Evolutionary conservation across 2,329 filamentous ascomycete genomes (phyloP), one percentile per base, ranked within the genome.

Genomic region (Arthrinium puccinioides): DNA sequence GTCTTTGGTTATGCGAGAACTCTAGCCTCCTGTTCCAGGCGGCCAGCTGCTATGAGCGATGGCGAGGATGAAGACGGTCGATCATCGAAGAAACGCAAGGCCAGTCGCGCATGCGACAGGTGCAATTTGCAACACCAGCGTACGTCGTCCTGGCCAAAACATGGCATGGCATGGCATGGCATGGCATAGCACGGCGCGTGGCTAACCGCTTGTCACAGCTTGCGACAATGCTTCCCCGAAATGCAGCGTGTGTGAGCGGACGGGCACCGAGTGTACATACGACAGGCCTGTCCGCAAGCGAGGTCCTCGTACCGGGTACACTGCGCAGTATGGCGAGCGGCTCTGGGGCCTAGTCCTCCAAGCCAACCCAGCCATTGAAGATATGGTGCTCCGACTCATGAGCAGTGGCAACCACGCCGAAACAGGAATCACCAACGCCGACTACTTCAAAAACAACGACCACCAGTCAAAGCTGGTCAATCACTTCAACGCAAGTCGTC

Each of bases 161-260:
- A 57, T 56, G 49, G 54, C 55, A 25, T 56, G 53, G 33, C 53
- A 54, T 23, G 55, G 54, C 36, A 68, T 64, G 51, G 65, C 68
- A 52, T 66, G 64, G 32, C 68, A 64, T 43, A 66, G 68, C 43
- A 60, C 63, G 37, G 66, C 68, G 47, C 65, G 68, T 42, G 64
- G 68, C 50, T 64, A n/a, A n/a, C n/a, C n/a, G n/a, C n/a, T n/a
- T n/a, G n/a, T n/a, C n/a, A n/a, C n/a, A n/a, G n/a, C 66, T 6
- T 69, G 66, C 48, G 66, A 69, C 50, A 69, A 69, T 42, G 63
- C 62, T 33, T 52, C 56, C 30, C 66, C 66, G n/a, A 60, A 64
- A 31, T 69, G 66, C 45, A 57, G 63, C 45, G 65, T 68, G 28
- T 69, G 66, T 36, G 59, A 62, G 37, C 53, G 55, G 14, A 55